Percentiles rank a stretch among this genome's conserved stretches.
phyloP scores from a whole-genome alignment of 306 rosid species.

The Amphicarpaea edgeworthii region DNA sequence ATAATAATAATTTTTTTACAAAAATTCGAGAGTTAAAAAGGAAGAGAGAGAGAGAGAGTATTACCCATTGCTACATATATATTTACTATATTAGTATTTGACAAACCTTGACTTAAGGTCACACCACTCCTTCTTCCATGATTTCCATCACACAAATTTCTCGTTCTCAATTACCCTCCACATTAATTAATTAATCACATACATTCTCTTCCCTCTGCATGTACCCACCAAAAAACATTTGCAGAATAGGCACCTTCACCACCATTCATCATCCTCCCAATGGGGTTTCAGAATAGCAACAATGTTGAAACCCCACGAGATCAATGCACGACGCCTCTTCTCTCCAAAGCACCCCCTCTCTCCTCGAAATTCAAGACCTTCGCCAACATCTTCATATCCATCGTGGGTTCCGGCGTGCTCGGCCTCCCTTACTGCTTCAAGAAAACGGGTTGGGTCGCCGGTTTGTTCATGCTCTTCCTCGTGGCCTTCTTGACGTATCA shows the following conservation, averaged over 20 bases:
- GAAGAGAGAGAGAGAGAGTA: too few relatives aligned
- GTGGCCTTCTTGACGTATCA: slow-evolving; percentile 65
- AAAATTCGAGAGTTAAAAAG: too few relatives aligned
- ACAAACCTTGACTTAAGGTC: slow-evolving; percentile 32
- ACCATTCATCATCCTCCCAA: background rate
- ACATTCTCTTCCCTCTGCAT: background rate
- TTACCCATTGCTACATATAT: too few relatives aligned
- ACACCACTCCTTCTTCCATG: slow-evolving; percentile 6
- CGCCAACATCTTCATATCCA: slow-evolving; percentile 73
- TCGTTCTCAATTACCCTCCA: background rate
- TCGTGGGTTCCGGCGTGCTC: slow-evolving; percentile 70
- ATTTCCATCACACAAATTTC: background rate
- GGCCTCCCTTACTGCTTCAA: slow-evolving; percentile 76
- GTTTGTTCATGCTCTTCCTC: slow-evolving; percentile 57
- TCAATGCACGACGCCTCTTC: slow-evolving; percentile 58
- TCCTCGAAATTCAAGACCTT: slow-evolving; percentile 66
- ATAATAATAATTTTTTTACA: too few relatives aligned
- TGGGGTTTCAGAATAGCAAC: slow-evolving; percentile 19
- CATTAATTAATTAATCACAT: background rate
- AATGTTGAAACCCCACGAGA: slow-evolving; percentile 31
- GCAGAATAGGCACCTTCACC: slow-evolving; percentile 17
- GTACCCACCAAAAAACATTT: too few relatives aligned
- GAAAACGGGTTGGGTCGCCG: slow-evolving; percentile 70
- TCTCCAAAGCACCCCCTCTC: slow-evolving; percentile 47
- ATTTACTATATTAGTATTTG: slow-evolving; percentile 30